A percentile compares a stretch with the other conserved stretches of the same genome.
phyloP scores from a whole-genome alignment of 2,329 filamentous ascomycete species.

The Penicillium sp. region DNA sequence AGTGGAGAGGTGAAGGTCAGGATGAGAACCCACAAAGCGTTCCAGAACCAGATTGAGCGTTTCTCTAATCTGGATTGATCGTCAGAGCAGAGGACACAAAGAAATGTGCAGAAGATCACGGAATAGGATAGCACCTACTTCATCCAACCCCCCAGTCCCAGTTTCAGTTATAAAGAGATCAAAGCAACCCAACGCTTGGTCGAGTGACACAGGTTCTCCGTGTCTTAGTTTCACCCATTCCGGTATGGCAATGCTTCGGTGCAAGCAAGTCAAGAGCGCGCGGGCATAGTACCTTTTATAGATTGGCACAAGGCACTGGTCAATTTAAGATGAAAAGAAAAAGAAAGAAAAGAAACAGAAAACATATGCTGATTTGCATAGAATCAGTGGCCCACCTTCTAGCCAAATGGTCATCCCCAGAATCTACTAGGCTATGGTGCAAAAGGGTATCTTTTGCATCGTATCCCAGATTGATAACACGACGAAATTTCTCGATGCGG shows the following conservation, averaged over 20 bases:
- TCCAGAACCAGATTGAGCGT: constrained; percentile 62
- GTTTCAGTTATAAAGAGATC: constrained; percentile 84
- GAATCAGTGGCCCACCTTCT: constrained; percentile 48
- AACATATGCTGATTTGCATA: not conserved
- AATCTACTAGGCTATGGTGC: constrained; percentile 58
- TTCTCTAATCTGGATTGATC: constrained; percentile 52
- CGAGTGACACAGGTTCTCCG: constrained; percentile 58
- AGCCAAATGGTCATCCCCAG: constrained; percentile 71
- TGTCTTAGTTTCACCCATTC: constrained; percentile 64
- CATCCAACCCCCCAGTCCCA: constrained; percentile 66
- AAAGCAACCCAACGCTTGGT: constrained; percentile 73
- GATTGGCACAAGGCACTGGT: constrained; percentile 6
- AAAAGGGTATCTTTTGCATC: constrained; percentile 84
- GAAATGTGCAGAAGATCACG: no score
- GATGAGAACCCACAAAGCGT: constrained; percentile 53
- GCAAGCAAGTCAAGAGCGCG: constrained; percentile 71
- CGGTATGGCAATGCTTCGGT: constrained; percentile 72
- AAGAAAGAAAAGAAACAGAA: no score
- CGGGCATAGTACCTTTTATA: constrained; percentile 66
- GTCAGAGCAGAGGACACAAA: constrained; percentile 11
- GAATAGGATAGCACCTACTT: constrained; percentile 49
- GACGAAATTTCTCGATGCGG: constrained; percentile 65
- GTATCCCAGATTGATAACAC: constrained; percentile 70
- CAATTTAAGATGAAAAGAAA: constrained; percentile 2
- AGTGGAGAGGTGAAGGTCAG: constrained; percentile 54